These are phyloP conservation scores for Acanthochlamys bracteata DNA, from an alignment of 106 monocot species.

Conservation along the genomic window DNA sequence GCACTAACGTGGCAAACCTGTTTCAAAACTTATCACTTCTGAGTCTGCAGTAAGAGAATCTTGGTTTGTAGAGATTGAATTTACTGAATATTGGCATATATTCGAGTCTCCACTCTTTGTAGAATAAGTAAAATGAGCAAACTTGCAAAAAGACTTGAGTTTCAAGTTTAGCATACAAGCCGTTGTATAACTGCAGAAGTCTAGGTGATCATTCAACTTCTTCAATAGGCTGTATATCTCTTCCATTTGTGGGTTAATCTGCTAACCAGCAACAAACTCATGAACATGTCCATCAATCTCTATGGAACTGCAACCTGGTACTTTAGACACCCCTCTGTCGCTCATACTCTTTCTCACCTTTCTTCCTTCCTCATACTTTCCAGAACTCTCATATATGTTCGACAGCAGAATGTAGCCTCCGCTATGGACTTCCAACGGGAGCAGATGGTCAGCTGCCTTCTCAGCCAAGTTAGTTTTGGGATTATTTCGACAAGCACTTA, in stretches of 20 bases:
- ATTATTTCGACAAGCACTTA: conserved; percentile 27
- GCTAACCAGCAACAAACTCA: conserved; percentile 18
- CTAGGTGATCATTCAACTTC: conserved; percentile 6
- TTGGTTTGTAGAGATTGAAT: no score
- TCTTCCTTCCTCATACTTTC: conserved; percentile 12
- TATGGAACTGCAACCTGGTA: conserved; percentile 40
- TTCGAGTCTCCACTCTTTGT: no score
- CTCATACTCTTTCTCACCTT: conserved; percentile 22
- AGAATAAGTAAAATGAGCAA: no score
- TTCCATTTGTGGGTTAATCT: conserved; percentile 8
- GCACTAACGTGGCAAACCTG: no score
- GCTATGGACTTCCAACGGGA: conserved; percentile 9
- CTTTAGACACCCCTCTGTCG: conserved; percentile 22
- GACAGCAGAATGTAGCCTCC: conserved; percentile 30
- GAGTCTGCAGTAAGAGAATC: no score
- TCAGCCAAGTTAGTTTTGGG: conserved; percentile 11
- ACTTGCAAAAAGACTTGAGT: no score
- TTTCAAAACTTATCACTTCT: no score
- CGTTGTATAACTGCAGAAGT: no score
- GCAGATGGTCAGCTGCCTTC: conserved; percentile 14
- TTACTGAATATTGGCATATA: no score
- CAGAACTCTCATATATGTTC: conserved; percentile 19
- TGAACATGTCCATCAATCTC: conserved; percentile 12
- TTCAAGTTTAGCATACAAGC: no score
- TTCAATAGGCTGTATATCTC: conserved; percentile 2